Evolutionary conservation across 305 asterid species (phyloP).

Genomic region (Fraxinus angustifolia): DNA sequence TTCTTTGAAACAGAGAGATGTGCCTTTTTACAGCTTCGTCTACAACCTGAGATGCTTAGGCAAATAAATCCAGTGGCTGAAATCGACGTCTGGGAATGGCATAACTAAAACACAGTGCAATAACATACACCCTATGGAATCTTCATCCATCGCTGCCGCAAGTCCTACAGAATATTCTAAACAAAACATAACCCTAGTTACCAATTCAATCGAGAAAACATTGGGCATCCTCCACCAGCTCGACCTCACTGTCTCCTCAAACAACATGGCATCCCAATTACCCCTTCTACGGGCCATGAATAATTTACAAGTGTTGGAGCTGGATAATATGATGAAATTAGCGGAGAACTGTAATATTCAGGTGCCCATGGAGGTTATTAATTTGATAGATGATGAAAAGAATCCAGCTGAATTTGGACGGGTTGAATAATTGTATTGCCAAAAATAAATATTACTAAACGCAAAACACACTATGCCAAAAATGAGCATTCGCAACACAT

Average conservation of each 20-base stretch:
- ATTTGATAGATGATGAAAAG: conserved; percentile 91
- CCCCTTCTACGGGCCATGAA: conserved; percentile 74
- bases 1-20: too few species aligned
- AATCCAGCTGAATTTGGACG: conserved; percentile 84
- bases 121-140: conserved; percentile 44
- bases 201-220: conserved; percentile 65
- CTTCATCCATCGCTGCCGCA: conserved; percentile 41
- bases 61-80: too few species aligned
- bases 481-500: too few species aligned
- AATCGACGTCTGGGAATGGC: too few species aligned
- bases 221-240: conserved; percentile 79
- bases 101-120: too few species aligned
- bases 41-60: too few species aligned
- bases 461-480: conserved; percentile 29
- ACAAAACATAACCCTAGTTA: conserved; percentile 57
- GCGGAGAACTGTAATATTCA: conserved; percentile 80
- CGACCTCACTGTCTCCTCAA: conserved; percentile 78
- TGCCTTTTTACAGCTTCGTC: too few species aligned
- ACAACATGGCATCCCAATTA: conserved; percentile 66
- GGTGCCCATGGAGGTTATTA: conserved; percentile 48
- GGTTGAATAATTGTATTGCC: conserved; percentile 65
- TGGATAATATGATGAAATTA: conserved; percentile 46
- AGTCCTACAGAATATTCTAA: conserved; percentile 55
- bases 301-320: conserved; percentile 58
- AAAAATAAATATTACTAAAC: conserved; percentile 77